Percentiles rank a stretch among this genome's conserved stretches.
These are phyloP conservation scores for Candida sp. DNA, from an alignment of 1,139 yeast genomes.

Conservation along the genomic window DNA sequence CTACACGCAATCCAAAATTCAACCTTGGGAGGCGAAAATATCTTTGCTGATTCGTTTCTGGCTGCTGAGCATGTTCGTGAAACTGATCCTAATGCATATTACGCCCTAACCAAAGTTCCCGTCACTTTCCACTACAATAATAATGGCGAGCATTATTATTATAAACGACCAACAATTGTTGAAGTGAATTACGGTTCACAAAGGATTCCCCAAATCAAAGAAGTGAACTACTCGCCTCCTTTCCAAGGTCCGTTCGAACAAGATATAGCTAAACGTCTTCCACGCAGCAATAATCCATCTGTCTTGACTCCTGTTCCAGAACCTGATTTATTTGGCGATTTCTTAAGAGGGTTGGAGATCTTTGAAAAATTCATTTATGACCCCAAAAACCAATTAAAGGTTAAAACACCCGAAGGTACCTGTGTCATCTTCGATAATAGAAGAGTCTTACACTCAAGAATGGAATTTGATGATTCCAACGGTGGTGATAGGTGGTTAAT, in stretches of 20 bases:
- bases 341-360: constrained; percentile 53
- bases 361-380: constrained; percentile 62
- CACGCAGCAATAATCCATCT: background rate
- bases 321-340: constrained; percentile 40
- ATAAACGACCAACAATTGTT: constrained; percentile 62
- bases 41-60: constrained; percentile 72
- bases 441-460: constrained; percentile 68
- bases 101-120: constrained; percentile 62
- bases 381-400: constrained; percentile 51
- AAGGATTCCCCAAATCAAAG: constrained; percentile 40
- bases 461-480: constrained; percentile 49
- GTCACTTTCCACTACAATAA: constrained; percentile 70
- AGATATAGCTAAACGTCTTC: constrained; percentile 34
- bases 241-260: constrained; percentile 78
- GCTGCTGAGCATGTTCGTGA: constrained; percentile 58
- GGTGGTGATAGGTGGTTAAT: constrained; percentile 70
- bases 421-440: constrained; percentile 76
- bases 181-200: constrained; percentile 43
- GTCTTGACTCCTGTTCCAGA: background rate
- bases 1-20: constrained; percentile 65
- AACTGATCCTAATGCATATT: constrained; percentile 60
- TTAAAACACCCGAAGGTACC: constrained; percentile 58
- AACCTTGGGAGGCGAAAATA: constrained; percentile 66
- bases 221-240: constrained; percentile 78
- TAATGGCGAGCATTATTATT: constrained; percentile 61